Base-by-base conservation (phyloP, 768 basidiomycete species). In the Pleurotus citrinopileatus region DNA sequence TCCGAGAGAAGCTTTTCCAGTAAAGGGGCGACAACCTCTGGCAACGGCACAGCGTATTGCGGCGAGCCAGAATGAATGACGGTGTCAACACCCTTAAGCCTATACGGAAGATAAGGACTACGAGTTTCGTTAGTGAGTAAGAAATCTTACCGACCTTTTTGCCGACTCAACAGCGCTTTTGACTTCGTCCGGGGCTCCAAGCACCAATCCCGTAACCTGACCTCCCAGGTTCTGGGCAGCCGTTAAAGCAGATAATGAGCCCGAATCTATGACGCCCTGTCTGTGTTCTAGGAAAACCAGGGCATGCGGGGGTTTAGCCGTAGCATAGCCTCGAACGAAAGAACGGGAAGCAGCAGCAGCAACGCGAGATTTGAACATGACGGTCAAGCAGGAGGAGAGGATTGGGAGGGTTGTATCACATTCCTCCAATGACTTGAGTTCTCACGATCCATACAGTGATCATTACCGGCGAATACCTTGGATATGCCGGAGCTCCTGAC, bases 231-330 rank as follows among this genome's bases (percentile, higher is more conserved):
- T 80, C 54, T 82, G 75, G 1, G 95, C 97, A 38, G 97, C 97
- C 1, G 94, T 92, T 58, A 99, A 73, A 22, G 97, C 96, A 28
- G 91, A 94, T 54, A 98, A 77, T 12, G 91, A 91, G 12, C 84
- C 87, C 1, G 93, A 80, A 55, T 94, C 91, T 58, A 98, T 79
- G 55, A 81, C 77, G 32, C 93, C 93, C 45, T 82, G 76, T 42
- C 83, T 81, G 65, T 98, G 94, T 69, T 98, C 96, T 43, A 98
- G 76, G 59, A 91, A 87, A n/a, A 97, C 86, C 3, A 97, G 82
- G 1, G 89, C 84, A 69, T 89, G 86, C 0, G 89, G 84, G 27
- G 83, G 73, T 3, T 78, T 54, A 20, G 79, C 68, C 3, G 86
- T 80, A 3, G 88, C 81, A 65, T 89, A 91, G 4, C 74, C 65